phyloP scores from a whole-genome alignment of 225 moss, liverwort and hornwort genomes.

The Pseudisothecium myosuroides region DNA sequence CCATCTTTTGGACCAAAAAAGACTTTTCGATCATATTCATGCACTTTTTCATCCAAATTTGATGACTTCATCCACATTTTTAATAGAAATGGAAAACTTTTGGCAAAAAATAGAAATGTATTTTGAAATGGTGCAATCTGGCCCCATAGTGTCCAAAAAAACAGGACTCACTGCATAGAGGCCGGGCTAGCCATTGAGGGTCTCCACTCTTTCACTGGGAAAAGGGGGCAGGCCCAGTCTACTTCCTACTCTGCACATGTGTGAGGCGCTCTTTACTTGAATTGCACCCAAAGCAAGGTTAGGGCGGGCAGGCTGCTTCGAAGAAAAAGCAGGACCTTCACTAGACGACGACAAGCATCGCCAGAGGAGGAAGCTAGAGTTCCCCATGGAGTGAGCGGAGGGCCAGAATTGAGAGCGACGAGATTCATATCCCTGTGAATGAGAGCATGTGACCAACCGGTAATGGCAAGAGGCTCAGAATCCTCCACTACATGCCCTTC shows the following conservation, averaged over 20 bases:
- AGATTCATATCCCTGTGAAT: slow-evolving; percentile 3
- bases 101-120: too few relatives aligned
- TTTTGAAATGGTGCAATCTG: too few relatives aligned
- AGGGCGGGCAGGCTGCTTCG: not conserved
- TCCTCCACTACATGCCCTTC: not conserved
- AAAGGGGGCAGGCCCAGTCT: too few relatives aligned
- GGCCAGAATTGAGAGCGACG: not conserved
- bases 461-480: not conserved
- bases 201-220: too few relatives aligned
- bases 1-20: too few relatives aligned
- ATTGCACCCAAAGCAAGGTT: not conserved
- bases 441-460: not conserved
- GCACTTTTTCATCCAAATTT: too few relatives aligned
- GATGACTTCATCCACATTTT: too few relatives aligned
- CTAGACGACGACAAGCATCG: not conserved
- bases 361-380: not conserved
- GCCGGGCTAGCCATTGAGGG: accelerated
- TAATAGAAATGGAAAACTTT: too few relatives aligned
- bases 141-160: too few relatives aligned
- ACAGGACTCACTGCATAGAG: not conserved
- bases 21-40: too few relatives aligned
- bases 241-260: not conserved
- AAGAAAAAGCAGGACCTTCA: not conserved
- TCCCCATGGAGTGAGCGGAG: not conserved
- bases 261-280: not conserved